phyloP scores from a whole-genome alignment of 2,329 filamentous ascomycete species.

The Pyricularia grisea region DNA sequence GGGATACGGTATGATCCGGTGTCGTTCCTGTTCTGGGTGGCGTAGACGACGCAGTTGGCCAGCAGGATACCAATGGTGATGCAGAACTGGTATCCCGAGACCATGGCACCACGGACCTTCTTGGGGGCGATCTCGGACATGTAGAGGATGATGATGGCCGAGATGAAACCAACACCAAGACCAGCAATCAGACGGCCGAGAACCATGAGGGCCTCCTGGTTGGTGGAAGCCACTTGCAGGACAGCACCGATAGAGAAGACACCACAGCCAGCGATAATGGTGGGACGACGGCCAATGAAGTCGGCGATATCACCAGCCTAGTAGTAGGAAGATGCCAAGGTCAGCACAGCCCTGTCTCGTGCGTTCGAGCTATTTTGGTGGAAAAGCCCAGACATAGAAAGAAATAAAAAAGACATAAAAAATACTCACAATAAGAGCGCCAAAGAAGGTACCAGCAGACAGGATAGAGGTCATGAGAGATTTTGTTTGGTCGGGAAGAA shows the following conservation, averaged over 20 bases:
- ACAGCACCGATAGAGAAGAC: conserved; percentile 63
- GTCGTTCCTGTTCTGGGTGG: conserved; percentile 50
- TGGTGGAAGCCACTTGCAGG: conserved; percentile 52
- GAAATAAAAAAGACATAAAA: too few species aligned
- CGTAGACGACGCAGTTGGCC: conserved; percentile 54
- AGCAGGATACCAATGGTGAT: conserved; percentile 61
- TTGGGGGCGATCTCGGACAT: conserved; percentile 74
- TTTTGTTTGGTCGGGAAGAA: conserved; percentile 19
- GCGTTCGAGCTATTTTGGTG: background rate
- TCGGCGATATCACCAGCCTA: conserved; percentile 66
- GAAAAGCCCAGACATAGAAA: background rate
- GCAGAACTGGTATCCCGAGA: conserved; percentile 65
- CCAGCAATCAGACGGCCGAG: conserved; percentile 68
- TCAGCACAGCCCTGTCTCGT: background rate
- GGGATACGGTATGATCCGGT: conserved; percentile 70
- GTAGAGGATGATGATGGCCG: conserved; percentile 73
- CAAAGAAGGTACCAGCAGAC: conserved; percentile 69
- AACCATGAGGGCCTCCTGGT: conserved; percentile 53
- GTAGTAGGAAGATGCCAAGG: background rate
- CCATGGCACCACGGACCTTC: conserved; percentile 47
- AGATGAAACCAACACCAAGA: conserved; percentile 72
- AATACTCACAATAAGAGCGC: conserved; percentile 47
- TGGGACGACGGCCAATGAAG: conserved; percentile 62
- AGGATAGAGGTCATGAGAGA: conserved; percentile 66
- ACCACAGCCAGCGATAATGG: conserved; percentile 60